Evolutionary conservation across 2,329 filamentous ascomycete species (phyloP), one percentile per base, ranked within the genome.

Genomic region (Huntiella abstrusa): DNA sequence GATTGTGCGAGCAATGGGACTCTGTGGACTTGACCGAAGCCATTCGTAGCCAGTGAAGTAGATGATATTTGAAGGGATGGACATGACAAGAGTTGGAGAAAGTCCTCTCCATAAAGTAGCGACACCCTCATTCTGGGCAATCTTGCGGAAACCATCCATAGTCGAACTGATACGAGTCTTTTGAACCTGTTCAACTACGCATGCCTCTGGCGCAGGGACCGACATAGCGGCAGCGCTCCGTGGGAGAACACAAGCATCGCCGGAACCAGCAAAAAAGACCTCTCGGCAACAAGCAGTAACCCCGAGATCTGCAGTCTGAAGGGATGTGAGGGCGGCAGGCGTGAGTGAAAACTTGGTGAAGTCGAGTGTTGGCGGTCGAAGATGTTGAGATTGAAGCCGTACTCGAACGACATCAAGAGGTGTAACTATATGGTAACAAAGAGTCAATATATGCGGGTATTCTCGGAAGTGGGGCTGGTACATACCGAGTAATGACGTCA

Each of bases 41-140:
- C 86, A 95, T 58, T 98, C 91, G 62, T 98, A 98, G 35, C 91
- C 91, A 10, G 91, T 92, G 57, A 96, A 95, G 63, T 98, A 98
- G 53, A 98, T 96, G 54, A 98, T 91, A 59, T 98, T 98, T 19
- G 79, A 85, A 0, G 91, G 91, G 4, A 98, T 73, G 0, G 86
- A 79, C 91, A 98, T 98, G 52, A 86, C 72, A 16, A 98, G 66
- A 0, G 91, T 98, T 0, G 91, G 88, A n/a, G 83, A 92, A 4
- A 98, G 66, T 0, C 91, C 91, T 51, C 91, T 75, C 88, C 91
- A 98, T 33, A 98, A 64, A 1, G 87, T 91, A 19, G 74, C 72
- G 10, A 86, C 57, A 1, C 91, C 91, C 64, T 98, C 91, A 58
- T 96, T 86, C 41, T 84, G 77, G 12, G 91, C 86, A 56, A 98